These are phyloP conservation scores for Fimicolochytrium jonesii DNA, from an alignment of 192 early-diverging fungal species.

Conservation along the genomic window DNA sequence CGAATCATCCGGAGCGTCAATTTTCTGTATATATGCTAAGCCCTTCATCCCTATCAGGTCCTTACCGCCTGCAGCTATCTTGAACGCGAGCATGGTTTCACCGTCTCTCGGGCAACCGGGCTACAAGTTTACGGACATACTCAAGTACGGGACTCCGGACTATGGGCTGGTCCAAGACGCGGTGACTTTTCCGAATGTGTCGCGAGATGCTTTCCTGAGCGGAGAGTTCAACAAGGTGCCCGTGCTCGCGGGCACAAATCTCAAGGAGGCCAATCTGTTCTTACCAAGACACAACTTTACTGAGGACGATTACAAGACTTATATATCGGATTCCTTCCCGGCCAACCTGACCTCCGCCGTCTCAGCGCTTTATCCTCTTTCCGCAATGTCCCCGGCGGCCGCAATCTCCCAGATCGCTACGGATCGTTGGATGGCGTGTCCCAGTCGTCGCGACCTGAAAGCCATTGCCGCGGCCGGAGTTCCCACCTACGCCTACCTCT, in stretches of 20 bases:
- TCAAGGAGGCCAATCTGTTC: neutral
- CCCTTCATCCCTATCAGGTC: neutral
- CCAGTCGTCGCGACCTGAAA: neutral
- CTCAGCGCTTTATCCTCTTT: neutral
- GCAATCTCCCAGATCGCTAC: neutral
- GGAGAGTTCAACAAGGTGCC: neutral
- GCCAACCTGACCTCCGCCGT: neutral
- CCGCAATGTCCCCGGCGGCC: slow-evolving; percentile 2
- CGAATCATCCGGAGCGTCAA: no score
- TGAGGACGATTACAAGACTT: neutral
- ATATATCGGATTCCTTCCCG: neutral
- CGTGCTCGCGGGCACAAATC: neutral
- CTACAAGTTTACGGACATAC: neutral
- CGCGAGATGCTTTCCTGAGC: neutral
- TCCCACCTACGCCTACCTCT: neutral
- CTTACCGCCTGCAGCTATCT: neutral
- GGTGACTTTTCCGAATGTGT: neutral
- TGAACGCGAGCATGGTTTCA: neutral
- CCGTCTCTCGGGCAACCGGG: neutral
- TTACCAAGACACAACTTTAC: neutral
- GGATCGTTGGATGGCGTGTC: neutral
- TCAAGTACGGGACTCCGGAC: neutral
- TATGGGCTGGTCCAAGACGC: neutral
- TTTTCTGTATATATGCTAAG: no score
- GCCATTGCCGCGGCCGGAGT: neutral